Evolutionary conservation across 768 basidiomycete genomes (phyloP), one percentile per base, ranked within the genome.

Genomic region (Rhodosporidiobolus odoratus): DNA sequence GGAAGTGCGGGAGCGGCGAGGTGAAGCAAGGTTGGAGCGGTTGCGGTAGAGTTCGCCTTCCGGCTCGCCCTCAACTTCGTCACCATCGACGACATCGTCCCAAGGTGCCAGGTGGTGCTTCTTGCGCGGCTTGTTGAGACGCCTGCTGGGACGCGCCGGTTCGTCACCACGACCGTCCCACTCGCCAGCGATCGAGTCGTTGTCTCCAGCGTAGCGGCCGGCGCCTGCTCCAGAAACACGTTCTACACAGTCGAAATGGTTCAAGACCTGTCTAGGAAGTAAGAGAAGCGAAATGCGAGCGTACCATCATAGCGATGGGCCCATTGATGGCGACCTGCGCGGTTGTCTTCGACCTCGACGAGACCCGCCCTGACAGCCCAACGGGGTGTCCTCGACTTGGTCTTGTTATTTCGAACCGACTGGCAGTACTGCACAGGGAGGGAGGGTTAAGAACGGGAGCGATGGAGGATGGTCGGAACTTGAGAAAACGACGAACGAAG

Each of bases 331-430:
- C 67, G 48, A 5, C 73, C 73, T n/a, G 68, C 70, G 6, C 77
- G 65, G 21, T 66, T 68, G 41, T 74, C 66, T 48, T 75, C 67
- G 30, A 74, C 52, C 48, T 74, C 58, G 62, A 78, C 73, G 35
- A 78, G 58, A 12, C 77, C 77, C 32, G 75, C 75, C n/a, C 68
- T 64, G 58, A 78, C 53, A 6, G 77, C 77, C 77, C 77, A 78
- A 19, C 69, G 64, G 1, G 77, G 77, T 23, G 76, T 75, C 25
- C 77, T 61, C n/a, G 60, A 60, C 52, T 62, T 62, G 25, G 62
- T 72, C 58, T 68, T 69, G 68, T 78, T 78, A 68, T 78, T 76
- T 32, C 77, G 60, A 35, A 78, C 65, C 37, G 66, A 73, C 60
- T 78, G 77, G 53, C 71, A 66, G 72, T 74, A 78, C 72, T 73